A percentile compares a stretch with the other conserved stretches of the same genome.
Evolutionary conservation across 805 yeast genomes (phyloP).

Genomic region (Candida koratica): DNA sequence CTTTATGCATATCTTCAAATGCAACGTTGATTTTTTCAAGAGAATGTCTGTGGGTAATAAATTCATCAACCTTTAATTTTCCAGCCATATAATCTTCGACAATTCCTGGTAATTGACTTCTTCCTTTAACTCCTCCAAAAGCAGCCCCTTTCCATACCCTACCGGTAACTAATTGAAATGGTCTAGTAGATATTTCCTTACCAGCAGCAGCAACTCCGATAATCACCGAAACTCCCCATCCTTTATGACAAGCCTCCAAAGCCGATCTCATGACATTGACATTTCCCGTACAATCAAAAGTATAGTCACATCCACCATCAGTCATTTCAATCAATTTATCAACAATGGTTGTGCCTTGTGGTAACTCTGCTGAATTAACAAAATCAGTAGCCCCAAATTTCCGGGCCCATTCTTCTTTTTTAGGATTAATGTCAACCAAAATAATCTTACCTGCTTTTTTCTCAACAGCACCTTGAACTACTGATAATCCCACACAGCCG

Average conservation of each 20-base stretch:
- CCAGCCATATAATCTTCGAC: slow-evolving; percentile 84
- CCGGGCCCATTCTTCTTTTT: slow-evolving; percentile 79
- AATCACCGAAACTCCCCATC: slow-evolving; percentile 95
- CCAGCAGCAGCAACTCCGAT: slow-evolving; percentile 99
- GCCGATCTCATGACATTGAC: slow-evolving; percentile 94
- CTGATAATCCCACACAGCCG: slow-evolving; percentile 96
- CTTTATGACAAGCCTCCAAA: slow-evolving; percentile 95
- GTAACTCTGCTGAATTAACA: slow-evolving; percentile 75
- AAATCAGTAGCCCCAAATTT: slow-evolving; percentile 96
- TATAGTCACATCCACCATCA: slow-evolving; percentile 95
- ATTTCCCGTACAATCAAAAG: slow-evolving; percentile 98
- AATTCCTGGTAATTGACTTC: slow-evolving; percentile 87
- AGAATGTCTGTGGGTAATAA: slow-evolving; percentile 84
- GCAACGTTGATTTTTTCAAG: slow-evolving; percentile 80
- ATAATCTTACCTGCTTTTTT: slow-evolving; percentile 79
- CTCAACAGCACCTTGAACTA: slow-evolving; percentile 87
- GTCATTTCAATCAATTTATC: slow-evolving; percentile 82
- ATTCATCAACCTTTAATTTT: slow-evolving; percentile 84
- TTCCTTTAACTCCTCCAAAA: slow-evolving; percentile 98
- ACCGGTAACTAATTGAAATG: slow-evolving; percentile 98
- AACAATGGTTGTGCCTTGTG: slow-evolving; percentile 72
- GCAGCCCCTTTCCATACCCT: slow-evolving; percentile 99
- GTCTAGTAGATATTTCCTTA: slow-evolving; percentile 92
- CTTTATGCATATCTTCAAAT: slow-evolving; percentile 91
- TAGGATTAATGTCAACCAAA: slow-evolving; percentile 82